phyloP scores from a whole-genome alignment of 1,139 yeast genomes.

The Taphrina pruni region DNA sequence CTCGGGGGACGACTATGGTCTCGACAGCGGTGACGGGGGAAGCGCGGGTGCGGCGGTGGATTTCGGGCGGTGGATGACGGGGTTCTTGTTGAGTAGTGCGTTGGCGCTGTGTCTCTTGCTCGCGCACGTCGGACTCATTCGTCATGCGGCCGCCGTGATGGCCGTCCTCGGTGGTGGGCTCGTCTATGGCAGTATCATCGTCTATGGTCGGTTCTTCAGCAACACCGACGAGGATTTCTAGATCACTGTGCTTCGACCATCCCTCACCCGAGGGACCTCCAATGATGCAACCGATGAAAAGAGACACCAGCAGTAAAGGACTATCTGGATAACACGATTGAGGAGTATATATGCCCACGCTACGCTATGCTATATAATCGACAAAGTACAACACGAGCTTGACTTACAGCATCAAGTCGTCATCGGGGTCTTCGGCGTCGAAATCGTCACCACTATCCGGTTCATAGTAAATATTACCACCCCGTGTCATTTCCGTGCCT shows the following conservation, averaged over 20 bases:
- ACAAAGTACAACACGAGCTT: not conserved
- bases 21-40: conserved; percentile 49
- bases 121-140: conserved; percentile 67
- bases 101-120: conserved; percentile 69
- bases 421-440: conserved; percentile 96
- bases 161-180: conserved; percentile 72
- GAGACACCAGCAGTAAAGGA: no score
- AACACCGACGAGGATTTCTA: conserved; percentile 32
- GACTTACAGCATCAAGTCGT: conserved; percentile 61
- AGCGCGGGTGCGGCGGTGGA: conserved; percentile 56
- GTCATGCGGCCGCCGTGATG: conserved; percentile 64
- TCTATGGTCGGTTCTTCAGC: conserved; percentile 69
- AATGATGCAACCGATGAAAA: not conserved
- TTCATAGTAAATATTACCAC: conserved; percentile 87
- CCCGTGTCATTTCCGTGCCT: conserved; percentile 59
- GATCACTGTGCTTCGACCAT: no score
- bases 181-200: conserved; percentile 73
- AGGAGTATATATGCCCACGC: not conserved
- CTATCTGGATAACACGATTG: no score
- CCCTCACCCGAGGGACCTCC: no score
- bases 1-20: conserved; percentile 49
- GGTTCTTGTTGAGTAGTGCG: conserved; percentile 70
- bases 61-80: conserved; percentile 70
- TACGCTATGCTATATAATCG: not conserved
- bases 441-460: conserved; percentile 84